Percentiles rank a stretch among this genome's conserved stretches.
Evolutionary conservation across 2,329 filamentous ascomycete genomes (phyloP).

Genomic region (Pseudocercospora crystallina): DNA sequence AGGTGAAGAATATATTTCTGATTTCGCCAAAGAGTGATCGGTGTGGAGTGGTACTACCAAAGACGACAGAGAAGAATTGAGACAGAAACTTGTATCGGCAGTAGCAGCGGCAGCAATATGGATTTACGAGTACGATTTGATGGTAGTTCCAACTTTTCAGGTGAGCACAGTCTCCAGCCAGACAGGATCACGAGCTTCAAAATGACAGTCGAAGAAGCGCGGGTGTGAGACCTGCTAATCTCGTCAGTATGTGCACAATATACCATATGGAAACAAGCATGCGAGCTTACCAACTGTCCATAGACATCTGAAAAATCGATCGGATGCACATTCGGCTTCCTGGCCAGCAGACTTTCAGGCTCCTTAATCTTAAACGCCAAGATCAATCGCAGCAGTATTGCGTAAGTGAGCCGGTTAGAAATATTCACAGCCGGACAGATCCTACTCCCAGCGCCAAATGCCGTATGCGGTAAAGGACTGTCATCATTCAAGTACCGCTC

Average conservation of each 20-base stretch:
- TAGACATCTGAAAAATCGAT: constrained; percentile 8
- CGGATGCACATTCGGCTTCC: constrained; percentile 2
- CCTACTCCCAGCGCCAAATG: constrained; percentile 6
- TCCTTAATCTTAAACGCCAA: constrained; percentile 6
- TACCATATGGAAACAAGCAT: too few species aligned
- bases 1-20: constrained; percentile 16
- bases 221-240: constrained; percentile 4
- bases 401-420: constrained; percentile 7
- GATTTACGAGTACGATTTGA: too few species aligned
- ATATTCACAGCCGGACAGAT: constrained; percentile 9
- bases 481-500: constrained; percentile 3
- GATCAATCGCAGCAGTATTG: constrained; percentile 5
- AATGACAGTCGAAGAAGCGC: constrained; percentile 9
- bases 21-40: constrained; percentile 8
- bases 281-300: constrained; percentile 1
- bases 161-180: neutral
- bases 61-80: too few species aligned
- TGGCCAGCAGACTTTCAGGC: neutral
- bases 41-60: constrained; percentile 4
- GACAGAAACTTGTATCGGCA: too few species aligned
- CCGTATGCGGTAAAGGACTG: neutral
- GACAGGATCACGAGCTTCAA: constrained; percentile 5
- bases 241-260: neutral
- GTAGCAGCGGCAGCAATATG: too few species aligned
- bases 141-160: too few species aligned